Conservation (phyloP, 805 yeast species). For the Schwanniomyces pseudopolymorphus region DNA sequence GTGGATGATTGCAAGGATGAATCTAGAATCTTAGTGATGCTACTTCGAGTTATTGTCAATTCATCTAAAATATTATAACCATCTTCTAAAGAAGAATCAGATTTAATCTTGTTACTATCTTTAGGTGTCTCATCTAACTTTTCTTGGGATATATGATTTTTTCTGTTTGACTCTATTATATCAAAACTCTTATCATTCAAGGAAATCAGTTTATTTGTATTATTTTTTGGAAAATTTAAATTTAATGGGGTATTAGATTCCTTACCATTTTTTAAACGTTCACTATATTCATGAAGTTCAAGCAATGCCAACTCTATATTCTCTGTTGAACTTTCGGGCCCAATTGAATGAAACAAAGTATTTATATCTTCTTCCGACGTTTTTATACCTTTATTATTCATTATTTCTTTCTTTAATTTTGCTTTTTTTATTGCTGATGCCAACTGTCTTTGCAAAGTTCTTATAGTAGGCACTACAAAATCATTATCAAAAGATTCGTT, state of each 20-base stretch:
- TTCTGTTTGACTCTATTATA: background rate
- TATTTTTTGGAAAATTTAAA: background rate
- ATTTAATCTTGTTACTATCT: background rate
- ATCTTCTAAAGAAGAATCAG: background rate
- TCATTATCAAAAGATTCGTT: slow-evolving; percentile 3
- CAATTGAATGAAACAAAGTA: slow-evolving; percentile 14
- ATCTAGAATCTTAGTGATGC: background rate
- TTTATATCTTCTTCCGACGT: slow-evolving; percentile 8
- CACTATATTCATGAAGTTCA: slow-evolving; percentile 31
- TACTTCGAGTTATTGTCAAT: background rate
- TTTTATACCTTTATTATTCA: slow-evolving; percentile 7
- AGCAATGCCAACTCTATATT: slow-evolving; percentile 29
- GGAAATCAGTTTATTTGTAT: background rate
- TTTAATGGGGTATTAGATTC: slow-evolving; percentile 3
- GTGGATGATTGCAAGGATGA: background rate
- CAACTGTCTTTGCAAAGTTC: slow-evolving; percentile 37
- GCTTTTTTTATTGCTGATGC: slow-evolving; percentile 33
- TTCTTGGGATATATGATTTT: background rate
- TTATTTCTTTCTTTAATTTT: slow-evolving; percentile 6
- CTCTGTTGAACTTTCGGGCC: slow-evolving; percentile 16
- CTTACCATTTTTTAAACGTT: slow-evolving; percentile 27
- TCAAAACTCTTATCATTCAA: background rate
- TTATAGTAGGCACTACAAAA: slow-evolving; percentile 30
- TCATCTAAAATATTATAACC: background rate
- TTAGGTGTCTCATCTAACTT: background rate